These are phyloP conservation scores for Tetrahymena elliotti DNA, from an alignment of 73 alveolate species.

Conservation along the genomic window DNA sequence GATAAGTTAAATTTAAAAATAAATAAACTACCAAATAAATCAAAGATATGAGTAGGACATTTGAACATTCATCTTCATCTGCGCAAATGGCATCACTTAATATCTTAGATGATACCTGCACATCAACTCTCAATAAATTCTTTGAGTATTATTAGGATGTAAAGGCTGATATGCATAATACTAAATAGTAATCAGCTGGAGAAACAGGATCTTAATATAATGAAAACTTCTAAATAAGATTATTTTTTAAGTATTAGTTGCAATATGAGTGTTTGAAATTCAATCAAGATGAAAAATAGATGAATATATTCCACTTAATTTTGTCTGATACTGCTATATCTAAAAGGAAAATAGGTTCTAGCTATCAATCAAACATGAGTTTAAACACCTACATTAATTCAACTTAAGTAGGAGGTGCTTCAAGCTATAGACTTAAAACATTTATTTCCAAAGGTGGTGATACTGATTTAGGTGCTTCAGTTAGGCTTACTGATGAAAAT, in stretches of 20 bases:
- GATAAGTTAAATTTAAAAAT: not conserved
- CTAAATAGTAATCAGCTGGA: not conserved
- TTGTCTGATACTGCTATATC: not conserved
- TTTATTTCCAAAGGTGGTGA: not conserved
- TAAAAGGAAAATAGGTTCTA: not conserved
- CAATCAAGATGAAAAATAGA: not conserved
- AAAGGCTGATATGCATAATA: not conserved
- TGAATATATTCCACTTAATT: not conserved
- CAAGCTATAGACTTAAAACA: not conserved
- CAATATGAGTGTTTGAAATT: not conserved
- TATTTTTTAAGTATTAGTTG: not conserved
- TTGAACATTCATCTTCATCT: not conserved
- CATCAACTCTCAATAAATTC: not conserved
- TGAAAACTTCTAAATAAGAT: not conserved
- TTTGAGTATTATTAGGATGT: not conserved
- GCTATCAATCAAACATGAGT: not conserved
- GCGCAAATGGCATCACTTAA: not conserved
- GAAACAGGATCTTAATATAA: not conserved
- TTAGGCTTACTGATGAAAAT: not conserved
- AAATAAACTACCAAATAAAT: not conserved
- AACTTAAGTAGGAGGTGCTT: not conserved
- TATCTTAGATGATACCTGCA: not conserved
- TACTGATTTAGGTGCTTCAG: not conserved
- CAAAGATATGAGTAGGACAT: not conserved
- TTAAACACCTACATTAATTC: not conserved